Evolutionary conservation across 2,329 filamentous ascomycete species (phyloP).

Genomic region (Penicillium sp.): DNA sequence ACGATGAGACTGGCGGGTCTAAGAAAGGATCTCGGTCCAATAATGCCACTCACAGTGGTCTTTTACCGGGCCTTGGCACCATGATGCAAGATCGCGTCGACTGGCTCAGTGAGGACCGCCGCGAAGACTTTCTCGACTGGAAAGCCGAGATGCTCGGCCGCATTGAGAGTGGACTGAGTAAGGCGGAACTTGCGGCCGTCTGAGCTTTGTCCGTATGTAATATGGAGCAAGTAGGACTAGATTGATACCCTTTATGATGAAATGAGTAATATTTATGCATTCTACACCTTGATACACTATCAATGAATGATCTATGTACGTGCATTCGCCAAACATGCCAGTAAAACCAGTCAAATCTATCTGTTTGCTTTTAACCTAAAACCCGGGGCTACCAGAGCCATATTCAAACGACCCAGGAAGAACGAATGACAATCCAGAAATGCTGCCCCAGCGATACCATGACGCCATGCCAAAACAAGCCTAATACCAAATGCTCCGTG

Average conservation of each 20-base stretch:
- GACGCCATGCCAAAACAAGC: neutral
- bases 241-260: constrained; percentile 23
- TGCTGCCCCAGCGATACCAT: neutral
- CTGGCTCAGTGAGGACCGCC: constrained; percentile 47
- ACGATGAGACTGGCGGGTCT: constrained; percentile 15
- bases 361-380: neutral
- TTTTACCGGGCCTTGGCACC: constrained; percentile 49
- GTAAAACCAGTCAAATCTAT: constrained; percentile 1
- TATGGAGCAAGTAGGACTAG: neutral
- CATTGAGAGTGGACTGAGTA: constrained; percentile 35
- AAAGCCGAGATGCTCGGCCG: constrained; percentile 42
- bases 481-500: constrained; percentile 91
- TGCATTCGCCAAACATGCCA: neutral
- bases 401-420: neutral
- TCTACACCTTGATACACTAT: neutral
- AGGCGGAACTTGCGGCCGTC: constrained; percentile 10
- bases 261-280: neutral
- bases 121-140: constrained; percentile 45
- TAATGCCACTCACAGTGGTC: constrained; percentile 31
- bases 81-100: constrained; percentile 53
- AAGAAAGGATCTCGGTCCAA: constrained; percentile 9
- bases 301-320: neutral
- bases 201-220: constrained; percentile 3
- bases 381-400: constrained; percentile 6
- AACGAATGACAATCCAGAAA: neutral